Evolutionary conservation across 225 moss, liverwort and hornwort species (phyloP), one percentile per base, ranked within the genome.

Genomic region (Polytrichum commune): DNA sequence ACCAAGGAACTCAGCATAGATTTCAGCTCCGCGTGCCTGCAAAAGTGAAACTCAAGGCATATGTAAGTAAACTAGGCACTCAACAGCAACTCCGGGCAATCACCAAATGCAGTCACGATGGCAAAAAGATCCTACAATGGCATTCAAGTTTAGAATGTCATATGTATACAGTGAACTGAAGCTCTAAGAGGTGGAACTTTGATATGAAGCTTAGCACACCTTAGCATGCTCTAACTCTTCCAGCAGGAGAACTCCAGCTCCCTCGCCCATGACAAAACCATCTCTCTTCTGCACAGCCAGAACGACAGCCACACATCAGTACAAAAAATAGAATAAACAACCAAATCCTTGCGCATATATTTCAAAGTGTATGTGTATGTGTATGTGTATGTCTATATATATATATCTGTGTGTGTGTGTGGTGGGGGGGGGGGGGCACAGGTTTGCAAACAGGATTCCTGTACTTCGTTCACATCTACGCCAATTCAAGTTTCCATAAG

Each of bases 241-340:
- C 78, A 95, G 69, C 68, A 95, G 70, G 55, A 95, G 89, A 63
- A 90, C 92, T 18, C 95, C 95, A 38, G 92, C 90, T 75, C 95
- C 92, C 69, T 95, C 95, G 67, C 95, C 92, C 92, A 95, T 87
- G 7, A 92, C 95, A 81, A 95, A 95, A 28, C 95, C 95, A 83
- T 95, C 95, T 60, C 95, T 85, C 26, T 76, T 82, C 95, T 95
- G 75, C 68, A 75, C 25, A 61, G 70, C 55, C 24, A 63, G 19
- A 19, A 74, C 63, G 53, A 75, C 61, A 66, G 25, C 29, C 19
- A 20, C 19, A 65, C 5, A 70, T 74, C 26, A 77, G 61, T 62
- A 67, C 28, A 60, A 20, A n/a, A 13, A n/a, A 60, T 2, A n/a
- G 60, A n/a, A n/a, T 5, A 20, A 19, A 58, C 0, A 5, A 6